Evolutionary conservation across 169 alveolate genomes (phyloP), one percentile per base, ranked within the genome.

Genomic region (Theileria orientalis): DNA sequence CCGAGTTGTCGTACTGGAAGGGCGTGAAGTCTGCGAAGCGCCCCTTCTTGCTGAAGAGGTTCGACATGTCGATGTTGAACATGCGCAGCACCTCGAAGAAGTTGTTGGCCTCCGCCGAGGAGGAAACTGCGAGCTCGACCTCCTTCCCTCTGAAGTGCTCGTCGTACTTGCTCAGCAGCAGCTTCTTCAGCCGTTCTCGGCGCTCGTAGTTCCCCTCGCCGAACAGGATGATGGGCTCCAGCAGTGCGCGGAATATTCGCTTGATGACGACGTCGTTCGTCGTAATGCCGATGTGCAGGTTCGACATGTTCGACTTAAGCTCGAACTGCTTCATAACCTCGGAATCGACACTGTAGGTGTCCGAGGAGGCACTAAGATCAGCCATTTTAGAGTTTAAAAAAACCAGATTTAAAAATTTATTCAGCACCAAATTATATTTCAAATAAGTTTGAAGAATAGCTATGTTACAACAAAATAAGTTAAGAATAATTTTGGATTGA

Each of bases 161-260:
- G 66, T 89, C 92, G 67, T 84, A 89, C 74, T 85, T 89, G 41
- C 70, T 71, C 11, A 89, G 75, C 51, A 89, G 54, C 14, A 89
- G 42, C 67, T 57, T 83, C 66, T 89, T 89, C 33, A 85, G 82
- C 30, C 94, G 44, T 56, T 89, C 90, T 66, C 94, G 79, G 13
- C 90, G 75, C 51, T 89, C 94, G 64, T 83, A 89, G 51, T 83
- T 82, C 40, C 90, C 94, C 59, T 89, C 94, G 13, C 92, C 94
- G 75, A 89, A 89, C 13, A 89, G 62, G 74, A 86, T 82, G 47
- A 89, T 85, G 69, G 94, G 94, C 69, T 89, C 92, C 35, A 74
- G 72, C 44, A 89, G 85, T 33, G 90, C 72, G 35, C 94, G 33
- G n/a, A 89, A 83, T 56, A 89, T 72, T 57, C 51, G 75, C 37